A percentile compares a stretch with the other conserved stretches of the same genome.
phyloP scores from a whole-genome alignment of 2,329 filamentous ascomycete species.

The Phaeosphaeria sp. region DNA sequence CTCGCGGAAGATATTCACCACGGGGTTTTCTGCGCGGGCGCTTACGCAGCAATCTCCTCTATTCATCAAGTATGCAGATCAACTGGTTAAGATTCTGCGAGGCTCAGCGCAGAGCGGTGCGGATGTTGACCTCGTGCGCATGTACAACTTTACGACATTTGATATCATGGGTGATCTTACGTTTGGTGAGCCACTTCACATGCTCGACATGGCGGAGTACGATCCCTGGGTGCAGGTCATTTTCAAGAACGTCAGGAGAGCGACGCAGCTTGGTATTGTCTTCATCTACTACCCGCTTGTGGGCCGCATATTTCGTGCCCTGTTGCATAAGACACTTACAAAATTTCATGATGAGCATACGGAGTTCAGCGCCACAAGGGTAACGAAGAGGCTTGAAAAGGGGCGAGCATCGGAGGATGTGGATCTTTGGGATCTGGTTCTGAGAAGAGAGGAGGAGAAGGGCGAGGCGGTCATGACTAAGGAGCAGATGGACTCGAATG shows the following conservation, averaged over 20 bases:
- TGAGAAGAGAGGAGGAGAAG: constrained; percentile 38
- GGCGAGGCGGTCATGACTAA: constrained; percentile 12
- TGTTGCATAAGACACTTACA: neutral
- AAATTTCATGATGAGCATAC: constrained; percentile 11
- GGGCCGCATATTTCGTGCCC: neutral
- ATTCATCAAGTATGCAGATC: constrained; percentile 45
- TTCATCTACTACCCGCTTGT: constrained; percentile 4
- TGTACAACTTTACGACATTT: constrained; percentile 35
- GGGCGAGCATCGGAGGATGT: constrained; percentile 22
- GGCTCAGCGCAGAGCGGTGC: constrained; percentile 36
- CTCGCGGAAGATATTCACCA: constrained; percentile 25
- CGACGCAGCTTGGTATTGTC: neutral
- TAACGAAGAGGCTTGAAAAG: constrained; percentile 32
- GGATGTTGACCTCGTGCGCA: constrained; percentile 33
- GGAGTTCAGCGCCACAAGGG: constrained; percentile 19
- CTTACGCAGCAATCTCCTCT: constrained; percentile 43
- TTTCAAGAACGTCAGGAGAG: neutral
- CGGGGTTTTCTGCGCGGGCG: constrained; percentile 47
- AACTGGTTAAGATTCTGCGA: constrained; percentile 45
- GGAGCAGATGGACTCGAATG: constrained; percentile 38
- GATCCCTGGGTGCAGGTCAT: constrained; percentile 35
- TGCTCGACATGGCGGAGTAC: constrained; percentile 31
- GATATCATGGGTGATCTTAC: constrained; percentile 42
- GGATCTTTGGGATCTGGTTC: constrained; percentile 52
- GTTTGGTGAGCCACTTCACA: constrained; percentile 37